Evolutionary conservation across 2,329 filamentous ascomycete species (phyloP), one percentile per base, ranked within the genome.

Genomic region (Alternaria ventricosa): DNA sequence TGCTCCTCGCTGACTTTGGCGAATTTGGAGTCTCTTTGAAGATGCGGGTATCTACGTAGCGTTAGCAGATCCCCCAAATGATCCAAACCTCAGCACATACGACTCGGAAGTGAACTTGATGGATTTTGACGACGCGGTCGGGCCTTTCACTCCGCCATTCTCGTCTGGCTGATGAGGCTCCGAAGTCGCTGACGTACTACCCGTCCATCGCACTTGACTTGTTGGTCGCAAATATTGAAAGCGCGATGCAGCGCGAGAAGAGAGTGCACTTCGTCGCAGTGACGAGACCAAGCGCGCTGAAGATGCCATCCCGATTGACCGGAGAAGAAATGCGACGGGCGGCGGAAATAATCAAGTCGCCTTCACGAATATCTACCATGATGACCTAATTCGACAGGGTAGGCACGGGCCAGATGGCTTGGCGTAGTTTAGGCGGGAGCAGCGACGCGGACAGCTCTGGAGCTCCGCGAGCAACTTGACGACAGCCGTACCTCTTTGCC

Each of bases 61-160:
- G 49, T 68, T 41, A 65, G 51, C 5, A 44, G 22, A 33, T 10
- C 20, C 23, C 28, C 8, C 36, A 27, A 23, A 43, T 20, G 12
- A 20, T n/a, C n/a, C 7, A 55, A 54, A 46, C 33, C 13, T 30
- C 20, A 50, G 53, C 25, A 69, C 78, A 62, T 87, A 89, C 77
- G 90, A 91, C 71, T 97, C 92, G 57, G 92, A 89, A 15, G 96
- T 99, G 82, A 92, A 92, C 79, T 92, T 92, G 76, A 90, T 84
- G 15, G 81, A 74, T 68, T 85, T 83, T 54, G 77, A 62, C 62
- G 77, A 71, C 28, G 77, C 76, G 18, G 80, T 65, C n/a, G 60
- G 67, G 13, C 73, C 78, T 53, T 78, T 77, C 10, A 77, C 70
- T 18, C 69, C 70, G 28, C 76, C 80, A 23, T 80, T 73, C 13